These are phyloP conservation scores for Chaetomium globosum DNA, from an alignment of 2,329 filamentous ascomycete genomes.

Conservation along the genomic window DNA sequence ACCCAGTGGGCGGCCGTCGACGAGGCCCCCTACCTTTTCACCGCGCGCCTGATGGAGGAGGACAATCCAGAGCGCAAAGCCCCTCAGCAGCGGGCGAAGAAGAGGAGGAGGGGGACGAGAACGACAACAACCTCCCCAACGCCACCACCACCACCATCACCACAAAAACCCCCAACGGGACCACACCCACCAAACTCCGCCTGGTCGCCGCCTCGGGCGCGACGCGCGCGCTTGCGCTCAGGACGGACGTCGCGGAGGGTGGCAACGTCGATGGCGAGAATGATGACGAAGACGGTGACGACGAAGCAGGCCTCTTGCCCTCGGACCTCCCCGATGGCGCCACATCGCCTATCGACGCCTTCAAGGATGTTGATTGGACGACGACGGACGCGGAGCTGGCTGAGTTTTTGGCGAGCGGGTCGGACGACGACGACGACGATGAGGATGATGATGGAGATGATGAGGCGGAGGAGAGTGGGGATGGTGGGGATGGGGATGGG, in stretches of 20 bases:
- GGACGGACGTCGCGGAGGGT: neutral
- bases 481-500: conserved; percentile 38
- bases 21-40: conserved; percentile 71
- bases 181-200: conserved; percentile 43
- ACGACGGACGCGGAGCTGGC: conserved; percentile 71
- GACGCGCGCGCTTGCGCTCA: conserved; percentile 39
- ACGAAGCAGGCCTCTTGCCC: conserved; percentile 48
- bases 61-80: conserved; percentile 23
- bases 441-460: conserved; percentile 33
- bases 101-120: conserved; percentile 28
- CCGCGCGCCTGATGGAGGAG: conserved; percentile 70
- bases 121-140: conserved; percentile 32
- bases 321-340: conserved; percentile 51
- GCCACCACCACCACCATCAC: conserved; percentile 35
- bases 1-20: conserved; percentile 80
- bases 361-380: conserved; percentile 63
- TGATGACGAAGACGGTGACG: conserved; percentile 37
- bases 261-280: conserved; percentile 48
- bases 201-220: conserved; percentile 48
- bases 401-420: conserved; percentile 67
- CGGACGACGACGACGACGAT: conserved; percentile 47
- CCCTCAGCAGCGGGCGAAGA: conserved; percentile 26
- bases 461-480: conserved; percentile 32
- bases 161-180: too few species aligned
- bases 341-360: conserved; percentile 57